Base-by-base conservation (phyloP, 2,329 filamentous ascomycete species). In the Calonectria pauciramosa region DNA sequence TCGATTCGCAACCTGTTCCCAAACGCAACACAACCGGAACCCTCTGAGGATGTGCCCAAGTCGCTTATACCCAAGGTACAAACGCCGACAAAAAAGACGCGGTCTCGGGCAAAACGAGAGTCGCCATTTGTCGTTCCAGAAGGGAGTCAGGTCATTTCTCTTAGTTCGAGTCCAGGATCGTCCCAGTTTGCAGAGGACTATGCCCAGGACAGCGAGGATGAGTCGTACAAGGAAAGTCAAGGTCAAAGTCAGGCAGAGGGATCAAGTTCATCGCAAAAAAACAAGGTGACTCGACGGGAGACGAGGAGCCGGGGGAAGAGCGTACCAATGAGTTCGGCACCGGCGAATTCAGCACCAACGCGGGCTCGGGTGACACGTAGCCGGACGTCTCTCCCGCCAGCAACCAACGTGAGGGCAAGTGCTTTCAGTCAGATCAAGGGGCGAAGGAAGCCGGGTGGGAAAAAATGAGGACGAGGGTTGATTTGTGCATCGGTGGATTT, bases 111-210 rank as follows among this genome's bases (percentile, higher is more conserved):
- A 26, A 79, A 77, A 59, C 70, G 56, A 56, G 69, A 73, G 14
- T 79, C 81, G 7, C 75, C 77, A 0, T 84, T 82, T 65, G 56
- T 70, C 26, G 54, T 82, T 34, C 83, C 81, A 9, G 76, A 79
- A n/a, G 82, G 81, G 7, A 84, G 79, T 30, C 82, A 85, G 72
- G 80, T 84, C 38, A 81, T 86, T 30, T 74, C 80, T 20, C 34
- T 85, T 51, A 81, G 79, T 47, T 85, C 83, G 10, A 83, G 80
- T 66, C 76, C 82, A 4, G 51, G 67, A 44, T 76, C 77, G 26
- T 71, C 72, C 34, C 74, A 75, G 23, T 77, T 76, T 67, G 59
- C 56, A 20, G 79, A 80, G 54, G 51, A 79, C 49, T 79, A 79
- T 44, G 77, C 77, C 1, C 71, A 80, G 14, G 73, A 82, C 32